Evolutionary conservation across 108 stramenopile species (phyloP), one percentile per base, ranked within the genome.

Genomic region (Cafeteria roenbergensis): DNA sequence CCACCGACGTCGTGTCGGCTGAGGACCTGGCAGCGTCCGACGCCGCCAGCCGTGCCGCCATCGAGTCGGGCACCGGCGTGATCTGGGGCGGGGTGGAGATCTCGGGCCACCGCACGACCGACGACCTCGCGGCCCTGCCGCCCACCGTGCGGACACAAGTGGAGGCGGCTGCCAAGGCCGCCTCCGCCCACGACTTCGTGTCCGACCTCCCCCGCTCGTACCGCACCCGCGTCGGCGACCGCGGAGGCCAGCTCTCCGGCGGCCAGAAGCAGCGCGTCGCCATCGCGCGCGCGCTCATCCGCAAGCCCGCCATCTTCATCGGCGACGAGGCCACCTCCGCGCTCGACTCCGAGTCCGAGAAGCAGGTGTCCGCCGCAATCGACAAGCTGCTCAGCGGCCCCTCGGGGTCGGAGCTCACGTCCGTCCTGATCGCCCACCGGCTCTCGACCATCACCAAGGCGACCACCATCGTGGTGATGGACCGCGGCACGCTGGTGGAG

Each of bases 231-330:
- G 94, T 93, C 22, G 91, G 91, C 2, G 91, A 91, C 51, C 72
- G 86, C 12, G 93, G 93, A 24, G 66, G 80, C 21, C 73, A 88
- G 67, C 80, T 95, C 0, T 78, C 76, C 22, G 94, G 97, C 9
- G 94, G 94, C 9, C 94, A 95, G 75, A 90, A 92, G 63, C 94
- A 95, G 69, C 76, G 97, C 17, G 83, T 99, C 57, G 87, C 87
- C 28, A 93, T 95, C 66, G 87, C 87, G 20, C 67, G 90, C 26
- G 88, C 92, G 29, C 80, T 94, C 42, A 65, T 89, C 9, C 75
- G 78, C 52, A 80, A 85, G 21, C 90, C 93, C 20, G 72, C 78
- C 9, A 70, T 91, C 20, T 66, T 94, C 20, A 66, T 94, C 24
- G 68, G 87, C 17, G 93, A 94, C 60, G 93, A 94, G 71, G 90